Conservation (phyloP, 495 filamentous ascomycete genomes). For the Lepraria neglecta region DNA sequence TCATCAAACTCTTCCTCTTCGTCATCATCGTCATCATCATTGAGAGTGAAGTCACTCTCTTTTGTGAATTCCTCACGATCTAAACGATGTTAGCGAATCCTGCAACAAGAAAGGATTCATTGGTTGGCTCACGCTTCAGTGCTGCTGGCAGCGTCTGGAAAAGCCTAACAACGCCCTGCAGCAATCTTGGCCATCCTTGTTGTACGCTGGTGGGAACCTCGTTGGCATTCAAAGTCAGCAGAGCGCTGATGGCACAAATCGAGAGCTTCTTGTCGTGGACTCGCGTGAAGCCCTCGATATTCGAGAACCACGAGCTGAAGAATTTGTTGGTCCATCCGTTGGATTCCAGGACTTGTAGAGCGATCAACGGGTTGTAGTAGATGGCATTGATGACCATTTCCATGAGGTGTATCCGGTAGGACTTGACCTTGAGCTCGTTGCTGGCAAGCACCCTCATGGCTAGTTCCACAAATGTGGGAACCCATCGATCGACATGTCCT, state of each 20-base stretch:
- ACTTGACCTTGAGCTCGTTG: conserved; percentile 72
- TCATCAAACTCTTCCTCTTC: conserved; percentile 66
- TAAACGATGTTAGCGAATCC: conserved; percentile 27
- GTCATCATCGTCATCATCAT: conserved; percentile 59
- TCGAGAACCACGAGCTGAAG: conserved; percentile 96
- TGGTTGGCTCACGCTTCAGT: conserved; percentile 58
- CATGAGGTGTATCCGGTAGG: conserved; percentile 91
- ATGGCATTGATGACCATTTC: conserved; percentile 98
- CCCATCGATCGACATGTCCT: conserved; percentile 78
- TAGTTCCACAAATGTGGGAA: conserved; percentile 80
- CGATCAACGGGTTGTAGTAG: conserved; percentile 85
- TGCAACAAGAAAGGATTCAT: not conserved
- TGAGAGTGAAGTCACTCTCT: conserved; percentile 73
- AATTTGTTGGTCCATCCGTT: conserved; percentile 99
- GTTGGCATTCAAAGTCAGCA: conserved; percentile 67
- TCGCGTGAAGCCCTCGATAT: conserved; percentile 84
- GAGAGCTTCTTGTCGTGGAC: conserved; percentile 98
- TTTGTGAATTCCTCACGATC: conserved; percentile 88
- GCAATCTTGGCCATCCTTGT: conserved; percentile 90
- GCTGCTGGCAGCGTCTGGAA: conserved; percentile 89
- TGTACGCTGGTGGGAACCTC: conserved; percentile 84
- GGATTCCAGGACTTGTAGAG: conserved; percentile 77
- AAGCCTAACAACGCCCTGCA: conserved; percentile 82
- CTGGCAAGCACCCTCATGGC: conserved; percentile 74
- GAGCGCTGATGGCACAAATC: conserved; percentile 81